Evolutionary conservation across 805 yeast genomes (phyloP), one percentile per base, ranked within the genome.

Genomic region (Candida orba): DNA sequence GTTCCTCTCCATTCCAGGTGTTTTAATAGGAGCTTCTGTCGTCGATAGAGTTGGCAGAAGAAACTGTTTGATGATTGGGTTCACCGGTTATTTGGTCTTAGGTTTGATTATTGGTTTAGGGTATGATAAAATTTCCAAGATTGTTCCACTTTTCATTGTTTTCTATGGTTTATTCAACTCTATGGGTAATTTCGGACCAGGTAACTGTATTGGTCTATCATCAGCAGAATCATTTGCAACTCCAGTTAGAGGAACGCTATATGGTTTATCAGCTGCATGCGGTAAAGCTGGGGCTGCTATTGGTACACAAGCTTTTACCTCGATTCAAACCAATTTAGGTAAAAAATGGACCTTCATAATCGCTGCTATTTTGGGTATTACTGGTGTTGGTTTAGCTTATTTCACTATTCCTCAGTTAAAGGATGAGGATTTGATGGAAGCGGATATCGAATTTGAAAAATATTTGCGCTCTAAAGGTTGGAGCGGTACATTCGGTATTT

Each of bases 261-360:
- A 84, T 54, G 91, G 91, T 33, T 52, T 84, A 20, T 73, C 84
- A 38, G 93, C 93, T 33, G 93, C 90, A 4, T 67, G 82, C 39
- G 93, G 93, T 45, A 84, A 84, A 61, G 83, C 81, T 23, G 95
- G 93, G 44, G 93, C 91, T n/a, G 89, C 82, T 20, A 79, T 82
- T 18, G 93, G 93, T 25, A 82, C 89, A 22, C 76, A 80, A 58
- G 73, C 74, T 15, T 84, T 85, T 64, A 76, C 79, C 9, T 84
- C 87, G 15, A 82, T 84, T 51, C 78, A 80, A 62, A 62, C 55
- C 34, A 62, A 81, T 56, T 66, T 81, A 49, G 93, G 93, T 31
- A 67, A 76, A 52, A 66, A 66, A 47, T 84, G 87, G 86, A 84
- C 91, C 6, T 84, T 84, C 54, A 84, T 84, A 51, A 81, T 84